These are phyloP conservation scores for Coriaria nepalensis DNA, from an alignment of 306 rosid genomes.

Conservation along the genomic window DNA sequence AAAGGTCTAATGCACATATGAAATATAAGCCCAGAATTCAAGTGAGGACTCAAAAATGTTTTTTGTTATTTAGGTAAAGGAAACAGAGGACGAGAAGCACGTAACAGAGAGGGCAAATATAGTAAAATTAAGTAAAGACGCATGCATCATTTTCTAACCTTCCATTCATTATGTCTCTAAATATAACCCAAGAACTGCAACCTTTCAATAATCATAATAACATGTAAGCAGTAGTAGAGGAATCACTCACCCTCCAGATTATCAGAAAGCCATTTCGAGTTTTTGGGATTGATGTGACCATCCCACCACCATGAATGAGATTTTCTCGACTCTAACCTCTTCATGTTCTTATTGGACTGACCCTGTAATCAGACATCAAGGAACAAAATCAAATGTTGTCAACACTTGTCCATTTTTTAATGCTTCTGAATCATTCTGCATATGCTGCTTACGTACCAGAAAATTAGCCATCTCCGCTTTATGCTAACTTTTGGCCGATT, in stretches of 20 bases:
- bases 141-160: no score
- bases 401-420: no score
- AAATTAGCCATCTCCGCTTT: no score
- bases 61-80: slow-evolving; percentile 9
- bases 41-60: slow-evolving; percentile 9
- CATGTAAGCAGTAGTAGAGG: background rate
- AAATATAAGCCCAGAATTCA: slow-evolving; percentile 9
- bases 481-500: no score
- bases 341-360: slow-evolving; percentile 30
- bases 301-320: slow-evolving; percentile 99
- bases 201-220: background rate
- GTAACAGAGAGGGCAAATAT: slow-evolving; percentile 4
- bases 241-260: slow-evolving; percentile 64
- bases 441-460: no score
- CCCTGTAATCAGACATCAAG: slow-evolving; percentile 16
- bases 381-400: no score
- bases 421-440: no score
- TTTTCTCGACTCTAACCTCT: slow-evolving; percentile 52
- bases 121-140: slow-evolving; percentile 7
- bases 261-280: slow-evolving; percentile 78
- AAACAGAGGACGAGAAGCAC: background rate
- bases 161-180: background rate
- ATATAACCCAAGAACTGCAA: background rate
- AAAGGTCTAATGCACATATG: no score
- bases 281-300: slow-evolving; percentile 62